Conservation (phyloP, 352 stramenopile genomes). For the Phytophthora podocarpi region DNA sequence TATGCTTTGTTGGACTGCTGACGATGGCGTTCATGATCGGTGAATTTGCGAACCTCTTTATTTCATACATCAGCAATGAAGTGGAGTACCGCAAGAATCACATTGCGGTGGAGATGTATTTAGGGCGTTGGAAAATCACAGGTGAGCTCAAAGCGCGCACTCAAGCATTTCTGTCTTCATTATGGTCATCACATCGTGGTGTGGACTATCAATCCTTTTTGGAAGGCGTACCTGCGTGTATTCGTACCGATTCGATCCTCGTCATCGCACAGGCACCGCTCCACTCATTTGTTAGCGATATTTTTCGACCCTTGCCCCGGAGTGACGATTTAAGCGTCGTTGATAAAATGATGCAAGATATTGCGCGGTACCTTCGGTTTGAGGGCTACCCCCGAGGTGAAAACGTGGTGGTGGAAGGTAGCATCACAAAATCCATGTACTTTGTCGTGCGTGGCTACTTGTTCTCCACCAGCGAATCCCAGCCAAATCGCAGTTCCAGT, state of each 20-base stretch:
- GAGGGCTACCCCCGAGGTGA: constrained; percentile 68
- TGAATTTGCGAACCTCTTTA: constrained; percentile 73
- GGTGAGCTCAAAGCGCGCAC: constrained; percentile 46
- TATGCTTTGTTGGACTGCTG: constrained; percentile 57
- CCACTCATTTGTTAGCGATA: constrained; percentile 37
- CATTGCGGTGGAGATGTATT: constrained; percentile 65
- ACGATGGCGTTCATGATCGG: constrained; percentile 76
- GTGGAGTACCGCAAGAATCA: constrained; percentile 77
- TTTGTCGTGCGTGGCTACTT: constrained; percentile 66
- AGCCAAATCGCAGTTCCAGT: constrained; percentile 26
- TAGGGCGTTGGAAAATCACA: constrained; percentile 55
- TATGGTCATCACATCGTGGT: constrained; percentile 67
- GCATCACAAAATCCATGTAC: constrained; percentile 70
- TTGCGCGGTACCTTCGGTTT: constrained; percentile 56
- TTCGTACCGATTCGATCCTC: constrained; percentile 58
- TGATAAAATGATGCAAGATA: constrained; percentile 38
- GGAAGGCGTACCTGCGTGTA: constrained; percentile 49
- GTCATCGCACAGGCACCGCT: constrained; percentile 52
- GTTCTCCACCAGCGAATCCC: constrained; percentile 35
- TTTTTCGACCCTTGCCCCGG: constrained; percentile 49
- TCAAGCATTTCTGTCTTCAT: constrained; percentile 58
- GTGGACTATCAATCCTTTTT: constrained; percentile 67
- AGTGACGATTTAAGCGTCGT: constrained; percentile 26
- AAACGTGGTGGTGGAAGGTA: constrained; percentile 65
- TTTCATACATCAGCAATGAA: constrained; percentile 76